These are phyloP conservation scores for Leccinum sublutescens DNA, from an alignment of 768 basidiomycete genomes.

Conservation along the genomic window DNA sequence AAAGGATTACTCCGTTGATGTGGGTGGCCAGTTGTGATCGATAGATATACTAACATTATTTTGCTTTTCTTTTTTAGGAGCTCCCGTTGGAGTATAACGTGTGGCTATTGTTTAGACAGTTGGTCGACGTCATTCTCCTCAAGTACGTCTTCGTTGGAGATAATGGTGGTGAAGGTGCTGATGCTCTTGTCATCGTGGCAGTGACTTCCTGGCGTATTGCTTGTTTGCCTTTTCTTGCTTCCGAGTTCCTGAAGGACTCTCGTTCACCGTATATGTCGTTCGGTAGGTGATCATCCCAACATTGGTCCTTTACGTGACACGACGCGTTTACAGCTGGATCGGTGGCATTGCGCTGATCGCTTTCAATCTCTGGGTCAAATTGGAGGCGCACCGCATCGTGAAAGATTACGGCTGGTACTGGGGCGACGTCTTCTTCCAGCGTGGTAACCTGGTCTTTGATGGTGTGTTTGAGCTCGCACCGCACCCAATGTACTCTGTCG, in stretches of 20 bases:
- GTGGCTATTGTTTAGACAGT: constrained; percentile 93
- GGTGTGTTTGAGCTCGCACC: constrained; percentile 95
- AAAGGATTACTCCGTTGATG: constrained; percentile 89
- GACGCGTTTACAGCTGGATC: constrained; percentile 61
- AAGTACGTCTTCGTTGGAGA: constrained; percentile 57
- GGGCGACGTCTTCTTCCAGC: constrained; percentile 92
- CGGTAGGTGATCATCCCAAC: constrained; percentile 46
- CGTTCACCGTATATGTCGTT: constrained; percentile 69
- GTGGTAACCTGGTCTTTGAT: constrained; percentile 93
- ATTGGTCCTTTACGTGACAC: neutral
- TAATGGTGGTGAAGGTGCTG: constrained; percentile 39
- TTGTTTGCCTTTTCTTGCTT: constrained; percentile 95
- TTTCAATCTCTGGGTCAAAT: constrained; percentile 99
- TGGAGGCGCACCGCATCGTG: constrained; percentile 95
- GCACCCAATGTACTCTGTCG: constrained; percentile 95
- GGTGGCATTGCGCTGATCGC: constrained; percentile 81
- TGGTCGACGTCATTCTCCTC: constrained; percentile 94
- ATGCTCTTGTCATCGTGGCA: constrained; percentile 31
- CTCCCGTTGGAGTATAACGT: constrained; percentile 93
- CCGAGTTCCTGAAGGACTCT: constrained; percentile 78
- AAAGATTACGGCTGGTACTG: constrained; percentile 99
- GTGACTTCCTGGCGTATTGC: constrained; percentile 93
- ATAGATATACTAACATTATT: constrained; percentile 46
- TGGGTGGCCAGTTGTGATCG: constrained; percentile 36
- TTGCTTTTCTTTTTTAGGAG: constrained; percentile 45